Conservation (phyloP, 345 rosid species). For the Brassica napus region DNA sequence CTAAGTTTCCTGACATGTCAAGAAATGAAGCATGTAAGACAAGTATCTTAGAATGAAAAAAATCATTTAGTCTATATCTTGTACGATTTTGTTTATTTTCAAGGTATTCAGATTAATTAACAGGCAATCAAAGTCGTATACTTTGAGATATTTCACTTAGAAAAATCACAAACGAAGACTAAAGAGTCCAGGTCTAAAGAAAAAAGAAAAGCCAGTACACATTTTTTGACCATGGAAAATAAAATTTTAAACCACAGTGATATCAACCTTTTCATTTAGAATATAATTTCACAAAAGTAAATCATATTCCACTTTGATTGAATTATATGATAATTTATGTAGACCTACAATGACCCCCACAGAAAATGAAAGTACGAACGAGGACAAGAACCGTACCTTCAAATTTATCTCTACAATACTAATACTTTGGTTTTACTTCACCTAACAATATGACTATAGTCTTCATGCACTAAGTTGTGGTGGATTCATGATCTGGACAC, state of each 20-base stretch:
- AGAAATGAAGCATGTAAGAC: background rate
- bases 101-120: background rate
- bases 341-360: background rate
- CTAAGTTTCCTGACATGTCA: background rate
- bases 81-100: background rate
- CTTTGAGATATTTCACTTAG: no score
- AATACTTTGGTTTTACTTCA: slow-evolving; percentile 30
- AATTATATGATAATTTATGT: background rate
- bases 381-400: slow-evolving; percentile 40
- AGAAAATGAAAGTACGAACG: slow-evolving; percentile 18
- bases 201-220: slow-evolving; percentile 23
- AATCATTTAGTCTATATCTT: no score
- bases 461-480: background rate
- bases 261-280: background rate
- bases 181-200: slow-evolving; percentile 7
- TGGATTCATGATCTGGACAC: background rate
- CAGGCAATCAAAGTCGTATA: background rate
- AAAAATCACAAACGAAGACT: slow-evolving; percentile 21
- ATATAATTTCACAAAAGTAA: background rate
- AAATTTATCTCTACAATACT: slow-evolving; percentile 1
- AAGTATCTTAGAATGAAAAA: no score
- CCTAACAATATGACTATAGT: slow-evolving; percentile 27
- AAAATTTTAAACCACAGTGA: background rate
- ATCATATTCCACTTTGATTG: slow-evolving; percentile 25
- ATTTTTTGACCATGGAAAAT: slow-evolving; percentile 30